A percentile compares a stretch with the other conserved stretches of the same genome.
phyloP scores from a whole-genome alignment of 129 eudicot genomes.

The Chrysanthemum lavandulifolium region DNA sequence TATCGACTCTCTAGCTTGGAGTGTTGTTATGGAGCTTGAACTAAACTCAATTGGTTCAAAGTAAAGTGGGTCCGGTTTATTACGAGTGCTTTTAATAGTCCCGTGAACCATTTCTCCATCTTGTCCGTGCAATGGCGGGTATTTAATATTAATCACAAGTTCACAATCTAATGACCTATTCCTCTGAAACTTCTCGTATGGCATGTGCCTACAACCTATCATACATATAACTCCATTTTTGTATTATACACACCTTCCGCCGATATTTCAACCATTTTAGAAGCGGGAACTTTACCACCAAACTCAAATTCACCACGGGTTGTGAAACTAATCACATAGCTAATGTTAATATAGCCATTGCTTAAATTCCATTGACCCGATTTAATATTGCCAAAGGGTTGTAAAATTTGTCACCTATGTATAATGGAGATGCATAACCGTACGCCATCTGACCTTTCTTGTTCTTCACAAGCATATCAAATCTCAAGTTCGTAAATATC shows the following conservation, averaged over 20 bases:
- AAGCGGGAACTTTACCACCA: constrained; percentile 32
- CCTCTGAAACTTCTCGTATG: constrained; percentile 24
- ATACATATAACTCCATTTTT: constrained; percentile 64
- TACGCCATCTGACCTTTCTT: constrained; percentile 46
- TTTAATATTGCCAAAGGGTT: constrained; percentile 11
- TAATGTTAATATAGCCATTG: constrained; percentile 42
- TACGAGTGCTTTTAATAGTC: constrained; percentile 61
- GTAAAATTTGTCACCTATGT: constrained; percentile 47
- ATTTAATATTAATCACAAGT: constrained; percentile 52
- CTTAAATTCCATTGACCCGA: constrained; percentile 22
- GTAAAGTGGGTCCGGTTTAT: constrained; percentile 60
- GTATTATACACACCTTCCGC: constrained; percentile 83
- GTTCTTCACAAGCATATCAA: constrained; percentile 60
- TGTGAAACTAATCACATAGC: constrained; percentile 55
- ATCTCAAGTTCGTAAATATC: constrained; percentile 67
- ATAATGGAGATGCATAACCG: constrained; percentile 74
- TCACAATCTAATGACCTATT: constrained; percentile 69
- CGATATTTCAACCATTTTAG: constrained; percentile 44
- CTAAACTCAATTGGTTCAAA: constrained; percentile 55
- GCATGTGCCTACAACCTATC: constrained; percentile 71
- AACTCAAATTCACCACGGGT: constrained; percentile 47
- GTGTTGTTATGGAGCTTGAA: constrained; percentile 53
- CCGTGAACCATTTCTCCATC: constrained; percentile 47
- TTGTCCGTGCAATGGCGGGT: constrained; percentile 45
- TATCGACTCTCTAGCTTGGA: constrained; percentile 59